Percentiles rank a stretch among this genome's conserved stretches.
Evolutionary conservation across 2,329 filamentous ascomycete genomes (phyloP).

Genomic region (Monosporascus sp.): DNA sequence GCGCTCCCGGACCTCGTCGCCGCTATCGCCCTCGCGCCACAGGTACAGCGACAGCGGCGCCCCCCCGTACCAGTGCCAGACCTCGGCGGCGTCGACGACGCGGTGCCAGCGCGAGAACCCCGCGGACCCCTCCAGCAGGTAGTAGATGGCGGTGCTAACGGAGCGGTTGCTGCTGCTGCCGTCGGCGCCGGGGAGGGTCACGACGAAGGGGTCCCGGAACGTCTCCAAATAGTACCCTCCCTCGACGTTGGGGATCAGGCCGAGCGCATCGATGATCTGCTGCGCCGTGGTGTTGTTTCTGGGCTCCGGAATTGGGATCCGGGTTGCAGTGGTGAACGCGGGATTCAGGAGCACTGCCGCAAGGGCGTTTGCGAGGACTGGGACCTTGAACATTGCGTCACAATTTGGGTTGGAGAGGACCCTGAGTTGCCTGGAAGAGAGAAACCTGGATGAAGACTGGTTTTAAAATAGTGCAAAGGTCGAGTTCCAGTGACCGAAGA

Average conservation of each 20-base stretch:
- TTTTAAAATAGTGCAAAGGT: no score
- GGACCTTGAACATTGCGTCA: no score
- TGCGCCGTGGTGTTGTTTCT: conserved; percentile 29
- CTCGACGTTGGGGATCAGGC: conserved; percentile 40
- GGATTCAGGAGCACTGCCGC: no score
- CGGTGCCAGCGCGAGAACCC: conserved; percentile 46
- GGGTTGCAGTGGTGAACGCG: not conserved
- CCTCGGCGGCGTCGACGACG: conserved; percentile 44
- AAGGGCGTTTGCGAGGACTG: no score
- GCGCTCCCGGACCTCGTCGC: conserved; percentile 27
- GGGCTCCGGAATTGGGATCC: not conserved
- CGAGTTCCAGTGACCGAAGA: no score
- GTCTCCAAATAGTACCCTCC: conserved; percentile 46
- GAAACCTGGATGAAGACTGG: no score
- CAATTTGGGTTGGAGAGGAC: no score
- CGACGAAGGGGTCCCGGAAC: conserved; percentile 34
- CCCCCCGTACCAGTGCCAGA: conserved; percentile 52
- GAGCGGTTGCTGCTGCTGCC: conserved; percentile 28
- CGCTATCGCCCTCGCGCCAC: conserved; percentile 42
- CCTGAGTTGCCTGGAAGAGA: no score
- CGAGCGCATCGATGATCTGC: conserved; percentile 38
- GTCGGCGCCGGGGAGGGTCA: not conserved
- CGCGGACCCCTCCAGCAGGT: conserved; percentile 34
- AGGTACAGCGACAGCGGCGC: conserved; percentile 42
- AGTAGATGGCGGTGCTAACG: conserved; percentile 48